phyloP scores from a whole-genome alignment of 768 basidiomycete genomes.

The Hygrophoropsis aurantiaca region DNA sequence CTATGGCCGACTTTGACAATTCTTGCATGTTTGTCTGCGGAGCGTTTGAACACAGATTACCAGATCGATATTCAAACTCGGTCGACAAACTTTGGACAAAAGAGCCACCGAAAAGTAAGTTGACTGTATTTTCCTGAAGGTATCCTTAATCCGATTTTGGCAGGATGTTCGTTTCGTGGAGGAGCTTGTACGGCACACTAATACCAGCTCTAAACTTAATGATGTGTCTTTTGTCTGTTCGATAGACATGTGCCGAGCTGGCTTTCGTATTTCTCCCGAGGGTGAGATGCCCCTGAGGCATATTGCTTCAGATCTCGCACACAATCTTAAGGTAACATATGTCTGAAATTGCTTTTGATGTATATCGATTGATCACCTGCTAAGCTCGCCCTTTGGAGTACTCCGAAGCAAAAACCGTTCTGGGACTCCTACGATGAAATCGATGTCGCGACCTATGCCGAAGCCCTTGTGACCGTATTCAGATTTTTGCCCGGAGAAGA shows the following conservation, averaged over 20 bases:
- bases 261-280: slow-evolving; percentile 52
- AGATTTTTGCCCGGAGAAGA: slow-evolving; percentile 69
- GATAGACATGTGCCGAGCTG: slow-evolving; percentile 74
- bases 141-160: slow-evolving; percentile 5
- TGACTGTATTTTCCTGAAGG: not conserved
- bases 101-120: slow-evolving; percentile 31
- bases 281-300: slow-evolving; percentile 63
- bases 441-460: slow-evolving; percentile 75
- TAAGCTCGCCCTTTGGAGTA: slow-evolving; percentile 22
- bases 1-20: slow-evolving; percentile 83
- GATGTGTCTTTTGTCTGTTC: slow-evolving; percentile 73
- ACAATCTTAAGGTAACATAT: slow-evolving; percentile 71
- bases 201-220: slow-evolving; percentile 52
- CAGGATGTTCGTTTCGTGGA: slow-evolving; percentile 60
- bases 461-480: slow-evolving; percentile 71
- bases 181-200: slow-evolving; percentile 58
- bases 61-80: slow-evolving; percentile 38
- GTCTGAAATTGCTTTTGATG: slow-evolving; percentile 16
- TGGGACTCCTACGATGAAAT: slow-evolving; percentile 71
- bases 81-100: slow-evolving; percentile 28
- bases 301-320: slow-evolving; percentile 70
- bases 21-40: slow-evolving; percentile 72
- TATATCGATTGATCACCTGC: slow-evolving; percentile 2
- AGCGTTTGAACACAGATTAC: slow-evolving; percentile 63
- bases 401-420: slow-evolving; percentile 55